These are phyloP conservation scores for Fonsecaea multimorphosa DNA, from an alignment of 2,329 filamentous ascomycete genomes.

Conservation along the genomic window DNA sequence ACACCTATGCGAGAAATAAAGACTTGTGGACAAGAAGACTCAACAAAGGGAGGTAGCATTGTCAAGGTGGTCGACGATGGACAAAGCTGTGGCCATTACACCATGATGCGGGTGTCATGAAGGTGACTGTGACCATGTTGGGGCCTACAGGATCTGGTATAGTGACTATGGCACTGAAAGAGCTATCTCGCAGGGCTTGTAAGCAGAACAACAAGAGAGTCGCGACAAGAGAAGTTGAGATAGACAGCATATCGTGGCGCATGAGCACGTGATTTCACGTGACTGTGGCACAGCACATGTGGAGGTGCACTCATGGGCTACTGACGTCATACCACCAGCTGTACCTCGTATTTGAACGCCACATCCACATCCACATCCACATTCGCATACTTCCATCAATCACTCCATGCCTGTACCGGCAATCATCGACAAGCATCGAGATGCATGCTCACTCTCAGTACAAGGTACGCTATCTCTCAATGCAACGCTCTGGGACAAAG, in stretches of 20 bases:
- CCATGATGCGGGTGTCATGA: background rate
- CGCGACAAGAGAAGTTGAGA: background rate
- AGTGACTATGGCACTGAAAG: background rate
- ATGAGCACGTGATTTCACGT: background rate
- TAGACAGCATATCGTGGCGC: background rate
- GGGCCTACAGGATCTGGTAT: background rate
- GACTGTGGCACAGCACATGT: background rate
- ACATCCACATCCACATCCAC: background rate
- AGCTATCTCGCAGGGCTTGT: background rate
- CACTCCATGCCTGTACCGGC: too few relatives aligned
- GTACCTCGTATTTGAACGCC: background rate
- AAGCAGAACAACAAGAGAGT: background rate
- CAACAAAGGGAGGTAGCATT: background rate
- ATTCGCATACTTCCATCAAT: too few relatives aligned
- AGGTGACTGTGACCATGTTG: background rate
- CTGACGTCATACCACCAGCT: background rate
- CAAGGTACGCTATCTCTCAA: background rate
- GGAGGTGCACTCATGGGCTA: background rate
- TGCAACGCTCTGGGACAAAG: slow-evolving; percentile 5
- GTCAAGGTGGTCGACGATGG: background rate
- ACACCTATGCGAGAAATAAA: background rate
- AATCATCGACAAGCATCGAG: background rate
- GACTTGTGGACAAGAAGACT: background rate
- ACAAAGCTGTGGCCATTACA: background rate
- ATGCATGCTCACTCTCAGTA: slow-evolving; percentile 20